Evolutionary conservation across 2,329 filamentous ascomycete species (phyloP), one percentile per base, ranked within the genome.

Genomic region (Cercospora zeina): DNA sequence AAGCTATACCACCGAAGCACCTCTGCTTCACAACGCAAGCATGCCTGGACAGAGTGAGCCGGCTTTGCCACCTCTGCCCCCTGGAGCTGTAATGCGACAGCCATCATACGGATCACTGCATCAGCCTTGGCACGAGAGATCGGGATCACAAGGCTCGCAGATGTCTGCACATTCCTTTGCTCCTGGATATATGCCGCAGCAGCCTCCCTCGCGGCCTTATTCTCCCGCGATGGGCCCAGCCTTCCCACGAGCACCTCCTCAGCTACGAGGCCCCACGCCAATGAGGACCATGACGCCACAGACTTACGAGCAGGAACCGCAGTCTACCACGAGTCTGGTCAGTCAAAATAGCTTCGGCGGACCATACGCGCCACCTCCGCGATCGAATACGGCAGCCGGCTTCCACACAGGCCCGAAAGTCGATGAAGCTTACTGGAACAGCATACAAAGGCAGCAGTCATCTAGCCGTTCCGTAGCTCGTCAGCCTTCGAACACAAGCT

Each of bases 1-100:
- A 8, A 89, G 82, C 71, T 88, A 86, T 70, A 83, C 81, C 11
- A 86, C 88, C 2, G 85, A 87, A 63, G 82, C 84, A 7, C 85
- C 89, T 0, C 80, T 91, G 5, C 76, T 89, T 37, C 76, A 78
- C 16, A 80, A 84, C 62, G 86, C 87, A 5, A 86, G 86, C 19
- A 71, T 68, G 56, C 68, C 67, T 27, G 71, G 69, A 33, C 65
- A 66, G 13, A 62, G 66, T 45, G 64, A 62, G 16, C 64, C 68
- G 19, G 47, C 57, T 7, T 53, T 71, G 39, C 71, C 69, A 30
- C 65, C 69, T 16, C 65, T 68, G 4, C 63, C 67, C 6, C 51
- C 39, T 13, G 69, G 66, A 13, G 65, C 63, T 14, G 39, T 67
- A 37, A 68, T 62, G 45, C 62, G 68, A 33, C 69, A 72, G 47